Percentiles rank a stretch among this genome's conserved stretches.
These are phyloP conservation scores for Dictyophora rubrovolvata DNA, from an alignment of 768 basidiomycete genomes.

Conservation along the genomic window DNA sequence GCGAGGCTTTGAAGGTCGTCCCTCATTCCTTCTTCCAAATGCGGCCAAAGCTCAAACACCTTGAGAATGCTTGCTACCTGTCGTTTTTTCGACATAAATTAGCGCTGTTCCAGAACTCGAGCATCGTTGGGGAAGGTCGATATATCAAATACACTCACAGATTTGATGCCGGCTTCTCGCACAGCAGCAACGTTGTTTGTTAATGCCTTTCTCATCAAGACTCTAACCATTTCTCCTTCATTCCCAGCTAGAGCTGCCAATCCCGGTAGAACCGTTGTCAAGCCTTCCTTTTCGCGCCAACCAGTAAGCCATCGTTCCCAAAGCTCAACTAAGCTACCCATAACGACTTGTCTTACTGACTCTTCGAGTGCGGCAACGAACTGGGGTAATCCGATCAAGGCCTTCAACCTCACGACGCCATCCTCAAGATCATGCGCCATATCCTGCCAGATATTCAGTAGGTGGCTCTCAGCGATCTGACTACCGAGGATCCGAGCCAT, in stretches of 20 bases:
- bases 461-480: constrained; percentile 53
- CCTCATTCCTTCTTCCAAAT: constrained; percentile 28
- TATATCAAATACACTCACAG: constrained; percentile 37
- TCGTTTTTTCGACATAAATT: constrained; percentile 8
- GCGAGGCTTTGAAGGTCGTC: constrained; percentile 35
- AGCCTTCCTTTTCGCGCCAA: constrained; percentile 76
- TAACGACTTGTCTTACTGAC: constrained; percentile 33
- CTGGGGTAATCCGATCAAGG: constrained; percentile 52
- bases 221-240: constrained; percentile 35
- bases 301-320: constrained; percentile 54
- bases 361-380: constrained; percentile 46
- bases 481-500: constrained; percentile 77
- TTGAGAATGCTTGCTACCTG: constrained; percentile 42
- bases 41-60: constrained; percentile 26
- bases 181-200: constrained; percentile 80
- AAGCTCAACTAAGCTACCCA: constrained; percentile 30
- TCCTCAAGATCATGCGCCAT: constrained; percentile 45
- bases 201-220: constrained; percentile 50
- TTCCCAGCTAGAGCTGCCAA: constrained; percentile 34
- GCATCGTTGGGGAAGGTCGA: constrained; percentile 12
- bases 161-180: constrained; percentile 58
- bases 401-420: constrained; percentile 57
- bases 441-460: constrained; percentile 64
- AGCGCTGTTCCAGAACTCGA: constrained; percentile 15
- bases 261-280: constrained; percentile 45